phyloP scores from a whole-genome alignment of 805 yeast genomes.

The Candida manassasensis region DNA sequence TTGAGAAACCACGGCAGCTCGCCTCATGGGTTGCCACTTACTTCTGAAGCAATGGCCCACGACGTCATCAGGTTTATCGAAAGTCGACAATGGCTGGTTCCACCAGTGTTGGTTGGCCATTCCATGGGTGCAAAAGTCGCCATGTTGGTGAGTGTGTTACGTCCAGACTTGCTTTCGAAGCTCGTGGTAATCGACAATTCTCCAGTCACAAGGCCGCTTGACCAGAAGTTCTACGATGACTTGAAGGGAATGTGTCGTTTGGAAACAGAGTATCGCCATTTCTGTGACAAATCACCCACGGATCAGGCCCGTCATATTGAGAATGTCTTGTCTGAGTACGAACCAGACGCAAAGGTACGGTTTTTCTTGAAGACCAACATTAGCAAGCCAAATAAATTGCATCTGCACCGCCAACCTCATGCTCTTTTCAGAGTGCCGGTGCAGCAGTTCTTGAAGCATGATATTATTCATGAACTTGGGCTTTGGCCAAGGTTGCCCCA shows the following conservation, averaged over 20 bases:
- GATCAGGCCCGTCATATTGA: constrained; percentile 13
- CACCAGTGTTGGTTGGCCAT: constrained; percentile 40
- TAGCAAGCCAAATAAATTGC: constrained; percentile 15
- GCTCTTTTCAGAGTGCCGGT: constrained; percentile 18
- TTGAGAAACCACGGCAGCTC: constrained; percentile 55
- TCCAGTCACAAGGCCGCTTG: constrained; percentile 37
- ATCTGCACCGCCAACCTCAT: constrained; percentile 2
- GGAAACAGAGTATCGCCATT: constrained; percentile 27
- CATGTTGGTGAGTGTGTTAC: constrained; percentile 38
- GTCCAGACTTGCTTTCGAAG: constrained; percentile 36
- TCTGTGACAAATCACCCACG: constrained; percentile 6
- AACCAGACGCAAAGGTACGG: constrained; percentile 23
- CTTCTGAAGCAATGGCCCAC: constrained; percentile 38
- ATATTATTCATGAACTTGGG: constrained; percentile 15
- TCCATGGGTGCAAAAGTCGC: constrained; percentile 62
- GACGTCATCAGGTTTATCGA: constrained; percentile 39
- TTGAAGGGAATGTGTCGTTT: constrained; percentile 38
- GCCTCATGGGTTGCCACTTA: constrained; percentile 39
- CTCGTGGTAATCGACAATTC: constrained; percentile 48
- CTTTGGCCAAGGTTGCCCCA: constrained; percentile 21
- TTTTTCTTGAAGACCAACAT: constrained; percentile 37
- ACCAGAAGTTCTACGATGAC: constrained; percentile 27
- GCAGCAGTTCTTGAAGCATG: constrained; percentile 15
- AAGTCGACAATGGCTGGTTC: constrained; percentile 12
- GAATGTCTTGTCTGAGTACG: constrained; percentile 19